A percentile compares a stretch with the other conserved stretches of the same genome.
Evolutionary conservation across 768 basidiomycete genomes (phyloP).

Genomic region (Trametes meyenii): DNA sequence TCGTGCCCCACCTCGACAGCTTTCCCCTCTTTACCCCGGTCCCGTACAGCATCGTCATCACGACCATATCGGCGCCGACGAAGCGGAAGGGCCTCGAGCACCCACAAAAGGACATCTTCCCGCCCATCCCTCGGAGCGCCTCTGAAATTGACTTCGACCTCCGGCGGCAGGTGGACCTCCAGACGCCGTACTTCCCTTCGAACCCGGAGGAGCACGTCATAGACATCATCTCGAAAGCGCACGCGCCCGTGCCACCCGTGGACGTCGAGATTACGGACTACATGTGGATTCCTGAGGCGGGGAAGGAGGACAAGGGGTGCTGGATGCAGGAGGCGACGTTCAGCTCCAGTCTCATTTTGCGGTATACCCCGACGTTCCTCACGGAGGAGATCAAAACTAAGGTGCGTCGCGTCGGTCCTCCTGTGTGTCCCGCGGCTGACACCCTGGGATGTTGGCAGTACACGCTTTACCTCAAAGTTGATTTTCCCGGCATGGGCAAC

Average conservation of each 20-base stretch:
- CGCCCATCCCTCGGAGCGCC: conserved; percentile 19
- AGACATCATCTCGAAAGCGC: conserved; percentile 19
- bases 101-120: conserved; percentile 24
- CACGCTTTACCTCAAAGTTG: conserved; percentile 18
- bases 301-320: conserved; percentile 20
- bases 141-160: conserved; percentile 23
- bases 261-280: conserved; percentile 23
- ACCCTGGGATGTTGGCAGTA: conserved; percentile 5
- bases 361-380: conserved; percentile 22
- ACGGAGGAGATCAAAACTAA: conserved; percentile 18
- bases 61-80: conserved; percentile 22
- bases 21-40: conserved; percentile 28
- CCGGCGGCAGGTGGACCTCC: conserved; percentile 16
- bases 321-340: conserved; percentile 28
- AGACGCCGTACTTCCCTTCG: conserved; percentile 12
- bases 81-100: conserved; percentile 19
- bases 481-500: conserved; percentile 29
- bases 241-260: conserved; percentile 12
- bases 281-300: conserved; percentile 24
- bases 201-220: conserved; percentile 17
- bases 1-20: conserved; percentile 20
- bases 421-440: background rate
- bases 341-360: conserved; percentile 17
- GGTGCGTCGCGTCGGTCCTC: conserved; percentile 10
- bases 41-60: conserved; percentile 27